Percentiles rank a stretch among this genome's conserved stretches.
Conservation (phyloP, 176 grass and related monocot species). For the Typha latifolia region DNA sequence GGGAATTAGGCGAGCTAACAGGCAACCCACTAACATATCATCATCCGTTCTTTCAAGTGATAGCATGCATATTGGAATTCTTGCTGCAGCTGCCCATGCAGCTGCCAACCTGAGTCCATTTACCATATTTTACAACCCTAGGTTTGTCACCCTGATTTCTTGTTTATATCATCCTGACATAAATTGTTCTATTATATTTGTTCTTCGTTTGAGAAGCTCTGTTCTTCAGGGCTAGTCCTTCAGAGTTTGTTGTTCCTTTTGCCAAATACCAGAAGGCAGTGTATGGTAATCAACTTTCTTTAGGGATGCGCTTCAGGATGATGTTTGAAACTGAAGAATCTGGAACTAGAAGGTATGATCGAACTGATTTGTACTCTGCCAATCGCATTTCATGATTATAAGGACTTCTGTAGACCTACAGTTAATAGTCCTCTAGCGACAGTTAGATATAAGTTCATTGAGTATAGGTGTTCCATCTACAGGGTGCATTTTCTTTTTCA, state of each 20-base stretch:
- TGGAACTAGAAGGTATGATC: conserved; percentile 56
- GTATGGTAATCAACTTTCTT: conserved; percentile 54
- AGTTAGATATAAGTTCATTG: too few relatives aligned
- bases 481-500: not conserved
- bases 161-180: too few relatives aligned
- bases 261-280: conserved; percentile 68
- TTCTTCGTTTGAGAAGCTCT: not conserved
- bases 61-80: conserved; percentile 82
- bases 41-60: conserved; percentile 74
- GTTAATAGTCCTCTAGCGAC: too few relatives aligned
- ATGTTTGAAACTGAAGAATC: conserved; percentile 88
- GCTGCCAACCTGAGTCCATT: conserved; percentile 65
- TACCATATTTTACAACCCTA: conserved; percentile 74
- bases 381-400: conserved; percentile 2
- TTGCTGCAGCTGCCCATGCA: conserved; percentile 78
- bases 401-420: not conserved
- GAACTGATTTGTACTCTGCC: conserved; percentile 21
- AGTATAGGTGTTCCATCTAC: too few relatives aligned
- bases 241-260: conserved; percentile 88
- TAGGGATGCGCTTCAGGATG: conserved; percentile 87
- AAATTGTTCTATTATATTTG: too few relatives aligned
- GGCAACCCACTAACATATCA: conserved; percentile 59
- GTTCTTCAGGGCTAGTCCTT: conserved; percentile 52
- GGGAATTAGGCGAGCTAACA: conserved; percentile 60
- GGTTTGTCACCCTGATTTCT: conserved; percentile 21